A percentile compares a stretch with the other conserved stretches of the same genome.
Conservation (phyloP, 805 yeast genomes). For the Candida silvatica region DNA sequence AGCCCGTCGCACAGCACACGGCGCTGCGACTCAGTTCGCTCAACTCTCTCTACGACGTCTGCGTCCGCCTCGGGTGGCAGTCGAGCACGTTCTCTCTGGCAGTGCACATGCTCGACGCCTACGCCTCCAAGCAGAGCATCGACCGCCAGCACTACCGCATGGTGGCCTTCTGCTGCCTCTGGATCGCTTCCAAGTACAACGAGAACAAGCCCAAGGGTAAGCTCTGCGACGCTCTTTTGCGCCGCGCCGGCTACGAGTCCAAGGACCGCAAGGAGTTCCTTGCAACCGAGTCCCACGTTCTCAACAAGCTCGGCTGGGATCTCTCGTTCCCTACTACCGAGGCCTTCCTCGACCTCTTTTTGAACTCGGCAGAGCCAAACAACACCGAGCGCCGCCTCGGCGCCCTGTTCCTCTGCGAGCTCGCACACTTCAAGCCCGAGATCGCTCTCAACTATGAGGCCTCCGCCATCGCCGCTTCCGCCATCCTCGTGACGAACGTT, state of each 20-base stretch:
- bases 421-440: conserved; percentile 53
- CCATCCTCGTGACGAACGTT: conserved; percentile 37
- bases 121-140: conserved; percentile 26
- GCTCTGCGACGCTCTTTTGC: conserved; percentile 21
- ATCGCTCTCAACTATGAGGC: conserved; percentile 42
- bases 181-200: conserved; percentile 36
- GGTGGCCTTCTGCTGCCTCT: conserved; percentile 34
- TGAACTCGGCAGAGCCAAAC: conserved; percentile 25
- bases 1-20: conserved; percentile 7
- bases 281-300: conserved; percentile 62
- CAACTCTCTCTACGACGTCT: conserved; percentile 24
- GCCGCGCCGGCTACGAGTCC: conserved; percentile 21
- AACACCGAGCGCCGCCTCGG: conserved; percentile 43
- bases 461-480: conserved; percentile 41
- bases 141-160: conserved; percentile 28
- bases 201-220: conserved; percentile 48
- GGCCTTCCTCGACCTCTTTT: conserved; percentile 48
- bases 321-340: conserved; percentile 56
- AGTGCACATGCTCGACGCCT: conserved; percentile 30
- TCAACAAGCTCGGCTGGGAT: conserved; percentile 58
- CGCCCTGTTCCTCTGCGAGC: conserved; percentile 56
- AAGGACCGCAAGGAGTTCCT: conserved; percentile 28
- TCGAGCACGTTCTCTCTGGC: conserved; percentile 29
- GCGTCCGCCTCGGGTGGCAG: conserved; percentile 21
- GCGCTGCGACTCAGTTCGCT: conserved; percentile 17